Base-by-base conservation (phyloP, 805 yeast species). In the Saccharomycopsis vini region DNA sequence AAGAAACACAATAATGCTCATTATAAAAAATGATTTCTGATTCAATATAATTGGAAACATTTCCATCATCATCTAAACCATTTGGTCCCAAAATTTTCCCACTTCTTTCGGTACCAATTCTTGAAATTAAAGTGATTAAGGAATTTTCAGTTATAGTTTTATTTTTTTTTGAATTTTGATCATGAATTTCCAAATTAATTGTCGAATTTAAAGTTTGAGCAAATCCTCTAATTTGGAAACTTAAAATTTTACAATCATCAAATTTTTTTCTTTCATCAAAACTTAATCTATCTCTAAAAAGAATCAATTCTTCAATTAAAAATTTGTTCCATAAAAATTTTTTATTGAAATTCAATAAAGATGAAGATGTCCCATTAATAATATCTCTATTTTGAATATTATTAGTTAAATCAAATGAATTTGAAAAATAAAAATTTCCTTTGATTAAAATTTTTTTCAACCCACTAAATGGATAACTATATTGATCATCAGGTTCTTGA, bases 271-370 rank as follows among this genome's bases (percentile, higher is more conserved):
- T 79, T 40, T 80, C 82, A 15, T 66, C 71, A 5, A 64, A 62
- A 19, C 81, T 81, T 39, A 89, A 66, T 46, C 86, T 74, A 42
- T 75, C 68, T 49, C 95, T 66, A 65, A 85, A 85, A 36, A 70
- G 70, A 42, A 85, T 64, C 15, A 92, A 69, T 52, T 88, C 96
- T 42, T 75, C 72, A 71, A 88, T 80, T 77, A 92, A 73, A 54
- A 77, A 82, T 13, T 78, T 68, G 58, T 92, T 92, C 98, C 98
- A 92, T 79, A 92, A 80, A 57, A 81, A 89, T 50, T 81, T 79
- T 42, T 73, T 73, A 57, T 81, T 94, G 54, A 75, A 79, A 42
- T 82, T 69, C 46, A 63, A 62, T 50, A 61, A 62, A 22, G 47
- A 42, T 43, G 64, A 23, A 35, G 5, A 13, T 9, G 23, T 36